These are phyloP conservation scores for Neopestalotiopsis rosae DNA, from an alignment of 2,329 filamentous ascomycete genomes.

Conservation along the genomic window DNA sequence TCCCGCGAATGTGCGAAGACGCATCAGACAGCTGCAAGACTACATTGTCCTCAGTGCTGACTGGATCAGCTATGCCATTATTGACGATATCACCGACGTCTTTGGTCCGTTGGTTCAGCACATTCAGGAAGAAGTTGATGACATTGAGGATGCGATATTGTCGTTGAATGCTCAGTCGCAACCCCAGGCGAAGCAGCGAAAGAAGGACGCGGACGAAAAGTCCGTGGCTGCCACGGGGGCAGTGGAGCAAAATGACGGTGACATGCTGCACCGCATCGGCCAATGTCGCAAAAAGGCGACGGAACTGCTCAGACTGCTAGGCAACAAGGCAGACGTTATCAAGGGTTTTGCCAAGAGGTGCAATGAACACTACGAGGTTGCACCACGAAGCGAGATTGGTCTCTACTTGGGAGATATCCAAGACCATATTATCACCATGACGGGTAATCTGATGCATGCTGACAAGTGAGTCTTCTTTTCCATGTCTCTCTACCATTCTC, in stretches of 20 bases:
- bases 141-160: slow-evolving; percentile 92
- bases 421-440: slow-evolving; percentile 99
- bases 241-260: slow-evolving; percentile 59
- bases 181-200: slow-evolving; percentile 43
- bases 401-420: slow-evolving; percentile 97
- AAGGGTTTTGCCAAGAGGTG: slow-evolving; percentile 98
- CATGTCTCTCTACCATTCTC: not conserved
- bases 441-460: slow-evolving; percentile 91
- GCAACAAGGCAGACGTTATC: slow-evolving; percentile 98
- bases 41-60: slow-evolving; percentile 92
- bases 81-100: slow-evolving; percentile 97
- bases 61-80: slow-evolving; percentile 98
- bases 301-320: slow-evolving; percentile 88
- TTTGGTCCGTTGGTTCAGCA: slow-evolving; percentile 90
- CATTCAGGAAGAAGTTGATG: slow-evolving; percentile 95
- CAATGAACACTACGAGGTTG: slow-evolving; percentile 97
- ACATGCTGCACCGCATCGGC: slow-evolving; percentile 92
- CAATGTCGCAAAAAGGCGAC: slow-evolving; percentile 98
- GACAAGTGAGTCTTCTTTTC: slow-evolving; percentile 72
- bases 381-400: slow-evolving; percentile 94
- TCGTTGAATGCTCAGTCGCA: slow-evolving; percentile 68
- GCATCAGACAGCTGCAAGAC: slow-evolving; percentile 91
- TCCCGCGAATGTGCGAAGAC: slow-evolving; percentile 90
- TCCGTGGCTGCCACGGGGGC: slow-evolving; percentile 46
- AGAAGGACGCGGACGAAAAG: slow-evolving; percentile 46